Base-by-base conservation (phyloP, 2,329 filamentous ascomycete genomes). In the Alternaria atra region DNA sequence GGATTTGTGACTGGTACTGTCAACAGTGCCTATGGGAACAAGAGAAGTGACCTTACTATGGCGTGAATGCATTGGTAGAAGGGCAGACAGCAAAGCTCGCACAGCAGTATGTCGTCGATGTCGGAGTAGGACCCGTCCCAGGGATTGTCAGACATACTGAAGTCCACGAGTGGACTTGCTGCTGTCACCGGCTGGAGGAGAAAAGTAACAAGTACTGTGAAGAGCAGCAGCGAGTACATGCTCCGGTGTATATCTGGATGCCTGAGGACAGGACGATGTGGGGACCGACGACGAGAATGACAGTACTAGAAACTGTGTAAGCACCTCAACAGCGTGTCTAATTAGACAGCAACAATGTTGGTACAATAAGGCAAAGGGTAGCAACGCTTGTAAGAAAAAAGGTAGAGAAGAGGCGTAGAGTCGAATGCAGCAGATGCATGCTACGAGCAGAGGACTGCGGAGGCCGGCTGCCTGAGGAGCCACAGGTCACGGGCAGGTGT, bases 141-240 rank as follows among this genome's bases (percentile, higher is more conserved):
- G 35, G 66, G 58, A 42, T 61, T 61, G 32, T 55, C 39, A 39
- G 68, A 55, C 52, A 71, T 52, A 13, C 64, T 61, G 44, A 69
- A 44, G 42, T 73, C 70, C 67, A 77, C 70, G 32, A 53, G 34
- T 56, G 73, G 62, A 60, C 61, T 71, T 52, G 73, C 58, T 47
- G 72, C 72, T 52, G 64, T 70, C 58, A 65, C 71, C 60, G 71
- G 67, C 43, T 70, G 64, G 48, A 73, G 60, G 13, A 75, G 59
- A 25, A 77, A 59, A 50, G 70, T 57, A 43, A 77, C 50, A 10
- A 77, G 53, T 53, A 77, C 61, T 54, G 66, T 63, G 57, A 73
- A 25, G 9, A 73, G 46, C 29, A 78, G 63, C 57, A 72, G 66
- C 56, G 60, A 70, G 66, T 63, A 64, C 76, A 78, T 77, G 63